Evolutionary conservation across 306 rosid species (phyloP).

Genomic region (Fagus sylvatica): DNA sequence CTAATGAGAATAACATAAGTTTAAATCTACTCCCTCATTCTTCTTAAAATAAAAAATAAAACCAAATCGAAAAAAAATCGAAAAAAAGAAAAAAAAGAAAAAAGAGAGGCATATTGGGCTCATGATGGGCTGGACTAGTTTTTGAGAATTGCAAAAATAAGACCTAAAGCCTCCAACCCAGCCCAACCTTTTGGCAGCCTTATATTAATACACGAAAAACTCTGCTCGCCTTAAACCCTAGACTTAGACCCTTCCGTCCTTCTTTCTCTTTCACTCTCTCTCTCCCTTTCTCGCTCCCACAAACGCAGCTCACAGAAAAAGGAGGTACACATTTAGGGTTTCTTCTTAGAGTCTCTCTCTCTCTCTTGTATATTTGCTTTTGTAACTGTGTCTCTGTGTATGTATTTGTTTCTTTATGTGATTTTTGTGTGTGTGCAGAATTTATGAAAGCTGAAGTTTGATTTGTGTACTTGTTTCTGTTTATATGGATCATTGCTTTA

Average conservation of each 20-base stretch:
- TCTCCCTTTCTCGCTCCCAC: not conserved
- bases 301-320: constrained; percentile 1
- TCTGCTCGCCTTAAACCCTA: constrained; percentile 34
- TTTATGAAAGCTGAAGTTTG: not conserved
- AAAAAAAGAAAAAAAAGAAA: not conserved
- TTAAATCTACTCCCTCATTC: too few relatives aligned
- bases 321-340: constrained; percentile 7
- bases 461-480: not conserved
- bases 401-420: not conserved
- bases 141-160: not conserved
- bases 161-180: not conserved
- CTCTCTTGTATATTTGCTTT: not conserved
- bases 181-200: not conserved
- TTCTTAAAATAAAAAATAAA: too few relatives aligned
- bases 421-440: not conserved
- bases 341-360: not conserved
- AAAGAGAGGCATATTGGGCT: not conserved
- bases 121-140: not conserved
- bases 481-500: not conserved
- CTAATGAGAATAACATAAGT: too few relatives aligned
- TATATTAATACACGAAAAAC: not conserved
- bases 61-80: too few relatives aligned
- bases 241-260: not conserved
- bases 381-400: not conserved
- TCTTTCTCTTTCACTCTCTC: not conserved